Percentiles rank a stretch among this genome's conserved stretches.
phyloP scores from a whole-genome alignment of 2,329 filamentous ascomycete species.

The Verticillium tricorpus region DNA sequence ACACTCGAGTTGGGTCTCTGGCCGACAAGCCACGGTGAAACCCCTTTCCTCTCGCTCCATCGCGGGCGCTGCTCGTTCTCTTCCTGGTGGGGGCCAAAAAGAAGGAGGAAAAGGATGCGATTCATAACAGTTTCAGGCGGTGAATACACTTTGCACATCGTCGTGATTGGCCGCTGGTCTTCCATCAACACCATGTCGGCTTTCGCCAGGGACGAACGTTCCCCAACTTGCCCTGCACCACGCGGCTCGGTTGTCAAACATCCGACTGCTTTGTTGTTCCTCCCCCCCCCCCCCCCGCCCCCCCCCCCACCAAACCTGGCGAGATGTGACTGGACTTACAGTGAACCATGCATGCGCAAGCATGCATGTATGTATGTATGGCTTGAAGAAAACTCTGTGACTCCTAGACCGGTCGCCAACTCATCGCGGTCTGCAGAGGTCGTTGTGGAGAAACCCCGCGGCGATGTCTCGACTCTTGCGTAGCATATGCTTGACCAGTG shows the following conservation, averaged over 20 bases:
- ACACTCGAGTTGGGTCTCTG: not conserved
- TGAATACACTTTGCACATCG: not conserved
- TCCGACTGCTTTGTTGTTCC: not conserved
- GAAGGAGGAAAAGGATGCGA: not conserved
- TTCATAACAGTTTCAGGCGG: not conserved
- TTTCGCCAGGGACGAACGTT: not conserved
- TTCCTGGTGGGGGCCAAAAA: not conserved
- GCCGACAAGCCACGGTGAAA: not conserved
- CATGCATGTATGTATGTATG: not conserved
- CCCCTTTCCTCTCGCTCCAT: not conserved
- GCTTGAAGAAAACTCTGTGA: not conserved
- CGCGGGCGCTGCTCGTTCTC: not conserved
- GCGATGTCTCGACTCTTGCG: not conserved
- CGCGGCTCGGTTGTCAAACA: not conserved
- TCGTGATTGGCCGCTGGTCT: not conserved
- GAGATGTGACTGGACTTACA: not conserved
- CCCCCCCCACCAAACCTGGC: not conserved
- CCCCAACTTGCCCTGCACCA: not conserved
- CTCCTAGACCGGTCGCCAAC: not conserved
- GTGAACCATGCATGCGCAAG: not conserved
- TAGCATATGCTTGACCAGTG: not conserved
- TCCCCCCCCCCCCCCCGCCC: not conserved
- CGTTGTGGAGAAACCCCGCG: not conserved
- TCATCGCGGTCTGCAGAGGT: not conserved
- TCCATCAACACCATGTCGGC: not conserved